Conservation (phyloP, 768 basidiomycete genomes). For the Zangia roseola region DNA sequence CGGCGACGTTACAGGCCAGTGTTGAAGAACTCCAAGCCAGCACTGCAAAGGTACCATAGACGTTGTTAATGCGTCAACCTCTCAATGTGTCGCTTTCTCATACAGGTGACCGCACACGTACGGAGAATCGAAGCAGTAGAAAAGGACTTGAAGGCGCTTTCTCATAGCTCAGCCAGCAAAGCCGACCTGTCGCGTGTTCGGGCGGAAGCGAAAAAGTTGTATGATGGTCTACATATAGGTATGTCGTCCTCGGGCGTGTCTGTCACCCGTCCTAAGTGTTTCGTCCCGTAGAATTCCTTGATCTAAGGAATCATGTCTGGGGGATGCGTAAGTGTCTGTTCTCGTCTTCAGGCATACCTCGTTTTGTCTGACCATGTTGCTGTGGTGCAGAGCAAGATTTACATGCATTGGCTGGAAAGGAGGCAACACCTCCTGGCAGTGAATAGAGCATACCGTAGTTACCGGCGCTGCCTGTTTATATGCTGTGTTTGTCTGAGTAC, state of each 20-base stretch:
- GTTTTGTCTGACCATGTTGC: not conserved
- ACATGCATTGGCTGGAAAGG: constrained; percentile 69
- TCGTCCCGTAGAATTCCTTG: constrained; percentile 63
- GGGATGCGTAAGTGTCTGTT: constrained; percentile 71
- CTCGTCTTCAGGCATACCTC: not conserved
- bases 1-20: constrained; percentile 82
- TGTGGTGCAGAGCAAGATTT: constrained; percentile 70
- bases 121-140: constrained; percentile 84
- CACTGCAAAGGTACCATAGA: constrained; percentile 67
- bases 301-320: constrained; percentile 80
- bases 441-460: constrained; percentile 36
- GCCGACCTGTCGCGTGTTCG: constrained; percentile 77
- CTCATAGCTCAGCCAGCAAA: constrained; percentile 64
- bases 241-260: constrained; percentile 23
- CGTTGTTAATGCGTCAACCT: not conserved
- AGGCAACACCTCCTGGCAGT: constrained; percentile 57
- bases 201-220: constrained; percentile 83
- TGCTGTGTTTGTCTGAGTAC: not conserved
- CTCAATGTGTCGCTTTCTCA: not conserved
- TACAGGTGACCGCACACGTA: constrained; percentile 84
- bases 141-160: constrained; percentile 79
- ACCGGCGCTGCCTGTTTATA: too few relatives aligned
- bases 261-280: not conserved
- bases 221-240: constrained; percentile 82
- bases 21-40: constrained; percentile 83